Base-by-base conservation (phyloP, 345 rosid genomes). In the Hibiscus syriacus region DNA sequence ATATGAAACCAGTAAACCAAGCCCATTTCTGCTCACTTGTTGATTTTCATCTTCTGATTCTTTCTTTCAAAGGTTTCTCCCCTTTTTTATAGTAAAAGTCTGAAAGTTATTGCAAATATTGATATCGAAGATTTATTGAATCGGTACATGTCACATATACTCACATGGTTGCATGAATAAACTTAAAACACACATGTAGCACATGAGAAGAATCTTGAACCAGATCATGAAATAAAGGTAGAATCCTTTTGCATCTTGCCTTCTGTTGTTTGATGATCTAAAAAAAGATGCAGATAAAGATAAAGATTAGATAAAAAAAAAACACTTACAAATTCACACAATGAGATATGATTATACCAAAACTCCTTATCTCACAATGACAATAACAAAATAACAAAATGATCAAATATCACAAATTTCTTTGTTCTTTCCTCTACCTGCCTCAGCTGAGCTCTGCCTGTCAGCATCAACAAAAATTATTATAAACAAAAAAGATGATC, bases 371-470 rank as follows among this genome's bases (percentile, higher is more conserved):
- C 22, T 48, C 46, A 41, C 11, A 59, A n/a, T 53, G 55, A 8
- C 55, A 50, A 13, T 19, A 50, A 50, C 23, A 50, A 50, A 30
- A 11, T 46, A 68, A 38, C n/a, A 34, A 8, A 38, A 41, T 41
- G 46, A 9, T 27, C 74, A 32, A 43, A 6, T 66, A 70, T 70
- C 72, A 60, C 72, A 70, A 58, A 38, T 38, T 38, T 53, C 16
- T 49, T 38, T 39, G 13, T 62, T 62, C 46, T 53, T 56, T 13
- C 32, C 53, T 16, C 29, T 43, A 53, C 16, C 70, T n/a, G 23
- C 56, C 46, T 46, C 58, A 64, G 8, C 52, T 46, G 52, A 46
- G 38, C 67, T 29, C 53, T 55, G 36, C 20, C 53, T 55, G 36
- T 57, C 49, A 65, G 62, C 74, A 41, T 70, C 23, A 30, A 45